Conservation (phyloP, 345 rosid species). For the Eucalyptus tenuipes region DNA sequence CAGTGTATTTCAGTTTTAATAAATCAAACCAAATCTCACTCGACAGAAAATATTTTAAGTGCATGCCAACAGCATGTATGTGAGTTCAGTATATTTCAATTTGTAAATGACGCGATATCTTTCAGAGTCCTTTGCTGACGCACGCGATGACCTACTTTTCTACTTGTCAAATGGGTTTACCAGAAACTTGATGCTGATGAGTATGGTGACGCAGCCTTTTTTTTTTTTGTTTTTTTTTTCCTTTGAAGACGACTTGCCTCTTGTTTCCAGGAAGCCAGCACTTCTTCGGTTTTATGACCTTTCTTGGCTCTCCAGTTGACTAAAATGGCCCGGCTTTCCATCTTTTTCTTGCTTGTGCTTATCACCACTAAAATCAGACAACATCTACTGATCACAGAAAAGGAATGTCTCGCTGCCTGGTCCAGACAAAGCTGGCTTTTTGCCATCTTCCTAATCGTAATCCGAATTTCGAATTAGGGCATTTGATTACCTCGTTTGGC, state of each 20-base stretch:
- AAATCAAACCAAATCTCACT: not conserved
- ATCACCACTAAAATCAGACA: not conserved
- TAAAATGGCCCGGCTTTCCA: not conserved
- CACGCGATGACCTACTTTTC: not conserved
- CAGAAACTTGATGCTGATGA: not conserved
- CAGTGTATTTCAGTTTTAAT: too few species aligned
- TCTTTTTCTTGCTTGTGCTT: not conserved
- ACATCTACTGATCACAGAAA: not conserved
- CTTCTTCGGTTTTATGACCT: not conserved
- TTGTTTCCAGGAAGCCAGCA: not conserved
- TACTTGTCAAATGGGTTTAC: not conserved
- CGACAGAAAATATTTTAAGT: not conserved
- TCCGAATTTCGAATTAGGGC: not conserved
- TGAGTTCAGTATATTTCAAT: fast-evolving
- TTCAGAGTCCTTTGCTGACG: not conserved
- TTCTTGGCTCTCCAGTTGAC: not conserved
- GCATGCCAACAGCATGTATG: fast-evolving
- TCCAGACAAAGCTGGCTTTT: not conserved
- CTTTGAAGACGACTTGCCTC: not conserved
- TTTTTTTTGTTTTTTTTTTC: too few species aligned
- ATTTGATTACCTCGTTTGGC: not conserved
- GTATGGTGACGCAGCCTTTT: not conserved
- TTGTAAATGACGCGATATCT: fast-evolving
- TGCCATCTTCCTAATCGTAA: not conserved
- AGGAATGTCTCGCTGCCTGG: not conserved